These are phyloP conservation scores for Boeremia lycopersici DNA, from an alignment of 2,329 filamentous ascomycete genomes.

Conservation along the genomic window DNA sequence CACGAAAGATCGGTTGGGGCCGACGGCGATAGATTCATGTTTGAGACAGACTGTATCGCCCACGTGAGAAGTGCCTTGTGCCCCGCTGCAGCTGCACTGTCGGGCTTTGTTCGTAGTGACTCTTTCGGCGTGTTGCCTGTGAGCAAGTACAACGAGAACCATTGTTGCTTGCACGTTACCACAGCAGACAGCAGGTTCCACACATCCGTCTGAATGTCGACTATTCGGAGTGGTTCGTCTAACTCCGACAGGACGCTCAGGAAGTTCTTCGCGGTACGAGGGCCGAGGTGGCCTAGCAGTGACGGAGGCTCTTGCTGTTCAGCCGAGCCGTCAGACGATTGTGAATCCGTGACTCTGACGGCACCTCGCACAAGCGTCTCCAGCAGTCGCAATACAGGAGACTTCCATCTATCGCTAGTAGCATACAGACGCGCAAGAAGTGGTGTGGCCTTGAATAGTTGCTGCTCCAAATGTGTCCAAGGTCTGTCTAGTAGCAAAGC, in stretches of 20 bases:
- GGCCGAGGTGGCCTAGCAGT: slow-evolving; percentile 85
- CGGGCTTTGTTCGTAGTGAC: slow-evolving; percentile 64
- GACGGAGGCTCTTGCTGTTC: slow-evolving; percentile 74
- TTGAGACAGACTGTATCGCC: slow-evolving; percentile 73
- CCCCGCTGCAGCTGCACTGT: slow-evolving; percentile 45
- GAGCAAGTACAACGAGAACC: slow-evolving; percentile 91
- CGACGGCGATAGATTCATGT: slow-evolving; percentile 68
- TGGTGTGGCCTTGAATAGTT: slow-evolving; percentile 80
- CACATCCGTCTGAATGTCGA: slow-evolving; percentile 68
- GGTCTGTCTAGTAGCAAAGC: slow-evolving; percentile 68
- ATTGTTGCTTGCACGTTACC: slow-evolving; percentile 88
- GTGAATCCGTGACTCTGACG: slow-evolving; percentile 58
- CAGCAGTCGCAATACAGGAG: slow-evolving; percentile 70
- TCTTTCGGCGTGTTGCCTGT: slow-evolving; percentile 86
- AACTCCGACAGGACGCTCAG: slow-evolving; percentile 77
- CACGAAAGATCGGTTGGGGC: slow-evolving; percentile 37
- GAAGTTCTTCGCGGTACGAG: slow-evolving; percentile 82
- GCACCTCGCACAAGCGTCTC: slow-evolving; percentile 75
- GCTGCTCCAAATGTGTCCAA: slow-evolving; percentile 71
- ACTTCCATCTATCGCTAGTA: slow-evolving; percentile 68
- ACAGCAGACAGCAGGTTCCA: slow-evolving; percentile 89
- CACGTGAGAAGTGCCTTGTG: slow-evolving; percentile 73
- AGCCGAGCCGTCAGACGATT: slow-evolving; percentile 12
- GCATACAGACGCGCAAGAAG: slow-evolving; percentile 79
- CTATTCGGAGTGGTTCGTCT: slow-evolving; percentile 74